phyloP scores from a whole-genome alignment of 345 rosid species.

The Murraya paniculata region DNA sequence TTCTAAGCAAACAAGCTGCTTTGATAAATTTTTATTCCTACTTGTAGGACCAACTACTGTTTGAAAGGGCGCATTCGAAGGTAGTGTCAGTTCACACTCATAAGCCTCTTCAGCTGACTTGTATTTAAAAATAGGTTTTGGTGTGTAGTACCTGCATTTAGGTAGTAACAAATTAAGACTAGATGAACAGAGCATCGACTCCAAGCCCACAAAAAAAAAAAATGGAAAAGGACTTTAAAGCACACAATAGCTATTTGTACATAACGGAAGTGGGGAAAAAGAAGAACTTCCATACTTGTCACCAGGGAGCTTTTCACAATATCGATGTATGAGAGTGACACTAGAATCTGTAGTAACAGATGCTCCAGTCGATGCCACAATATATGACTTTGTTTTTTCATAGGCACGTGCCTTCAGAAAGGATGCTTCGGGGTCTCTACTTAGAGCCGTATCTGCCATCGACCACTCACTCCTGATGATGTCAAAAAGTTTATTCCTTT shows the following conservation, averaged over 20 bases:
- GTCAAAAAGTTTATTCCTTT: slow-evolving; percentile 58
- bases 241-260: not conserved
- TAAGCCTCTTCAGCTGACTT: slow-evolving; percentile 30
- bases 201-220: not conserved
- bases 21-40: slow-evolving; percentile 50
- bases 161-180: slow-evolving; percentile 3
- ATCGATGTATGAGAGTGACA: slow-evolving; percentile 40
- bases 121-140: slow-evolving; percentile 48
- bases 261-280: not conserved
- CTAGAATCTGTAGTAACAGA: slow-evolving; percentile 57
- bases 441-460: slow-evolving; percentile 45
- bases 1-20: slow-evolving; percentile 68
- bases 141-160: slow-evolving; percentile 41
- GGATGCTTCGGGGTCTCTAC: slow-evolving; percentile 46
- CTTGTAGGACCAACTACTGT: slow-evolving; percentile 50
- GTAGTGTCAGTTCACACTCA: slow-evolving; percentile 46
- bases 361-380: slow-evolving; percentile 49
- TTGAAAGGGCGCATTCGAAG: slow-evolving; percentile 51
- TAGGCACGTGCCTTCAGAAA: slow-evolving; percentile 27
- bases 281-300: slow-evolving; percentile 39
- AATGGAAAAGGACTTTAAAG: not conserved
- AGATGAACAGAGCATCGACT: slow-evolving; percentile 2
- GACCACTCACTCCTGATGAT: slow-evolving; percentile 62
- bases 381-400: slow-evolving; percentile 33
- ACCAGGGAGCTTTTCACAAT: slow-evolving; percentile 57